Percentiles rank a stretch among this genome's conserved stretches.
Conservation (phyloP, 108 stramenopile genomes). For the Fragilaria crotonensis region DNA sequence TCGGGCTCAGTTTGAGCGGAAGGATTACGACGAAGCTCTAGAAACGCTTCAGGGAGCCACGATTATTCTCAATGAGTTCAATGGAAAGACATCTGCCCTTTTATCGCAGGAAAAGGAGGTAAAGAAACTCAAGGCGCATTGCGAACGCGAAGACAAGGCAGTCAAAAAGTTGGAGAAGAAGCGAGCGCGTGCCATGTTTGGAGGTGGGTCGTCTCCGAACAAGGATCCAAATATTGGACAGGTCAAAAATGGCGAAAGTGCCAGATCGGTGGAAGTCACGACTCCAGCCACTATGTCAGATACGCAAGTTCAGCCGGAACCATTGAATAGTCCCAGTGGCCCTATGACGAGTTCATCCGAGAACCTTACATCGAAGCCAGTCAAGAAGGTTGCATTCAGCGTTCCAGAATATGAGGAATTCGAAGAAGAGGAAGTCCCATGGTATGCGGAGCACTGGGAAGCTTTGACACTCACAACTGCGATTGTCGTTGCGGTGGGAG, state of each 20-base stretch:
- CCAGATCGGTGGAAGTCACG: background rate
- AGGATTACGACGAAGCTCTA: slow-evolving; percentile 29
- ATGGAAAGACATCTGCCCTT: slow-evolving; percentile 7
- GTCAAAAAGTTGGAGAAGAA: slow-evolving; percentile 59
- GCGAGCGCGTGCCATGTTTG: slow-evolving; percentile 74
- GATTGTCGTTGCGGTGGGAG: background rate
- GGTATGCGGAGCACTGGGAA: slow-evolving; percentile 43
- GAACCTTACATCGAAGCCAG: background rate
- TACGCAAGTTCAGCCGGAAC: background rate
- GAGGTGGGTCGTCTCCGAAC: background rate
- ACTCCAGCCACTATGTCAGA: background rate
- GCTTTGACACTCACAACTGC: slow-evolving; percentile 17
- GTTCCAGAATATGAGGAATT: background rate
- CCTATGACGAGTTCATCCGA: background rate
- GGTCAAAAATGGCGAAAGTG: background rate
- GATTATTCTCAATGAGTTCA: slow-evolving; percentile 20
- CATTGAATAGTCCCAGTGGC: background rate
- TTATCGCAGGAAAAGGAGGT: slow-evolving; percentile 53
- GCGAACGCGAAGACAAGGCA: slow-evolving; percentile 20
- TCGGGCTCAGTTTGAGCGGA: slow-evolving; percentile 27
- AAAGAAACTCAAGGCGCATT: slow-evolving; percentile 26
- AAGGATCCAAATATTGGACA: slow-evolving; percentile 5
- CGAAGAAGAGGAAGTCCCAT: no score
- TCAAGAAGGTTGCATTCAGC: background rate
- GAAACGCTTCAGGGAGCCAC: slow-evolving; percentile 34